Evolutionary conservation across 2,329 filamentous ascomycete genomes (phyloP).

Genomic region (Annulohypoxylon truncatum): DNA sequence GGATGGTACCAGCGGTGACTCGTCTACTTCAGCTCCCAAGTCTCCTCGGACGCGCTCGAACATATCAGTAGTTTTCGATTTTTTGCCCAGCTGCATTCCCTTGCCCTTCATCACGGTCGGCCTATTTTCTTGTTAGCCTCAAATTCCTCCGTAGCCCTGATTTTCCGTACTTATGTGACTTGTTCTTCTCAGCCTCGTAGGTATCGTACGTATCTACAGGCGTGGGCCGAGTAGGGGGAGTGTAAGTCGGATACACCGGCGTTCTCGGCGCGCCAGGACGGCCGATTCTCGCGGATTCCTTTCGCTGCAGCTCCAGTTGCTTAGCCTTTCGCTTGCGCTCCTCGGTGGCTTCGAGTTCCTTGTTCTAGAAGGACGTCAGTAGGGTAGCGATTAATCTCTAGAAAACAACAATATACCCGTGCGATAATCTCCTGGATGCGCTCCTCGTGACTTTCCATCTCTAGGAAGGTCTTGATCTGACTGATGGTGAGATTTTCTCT

Average conservation of each 20-base stretch:
- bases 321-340: conserved; percentile 99
- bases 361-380: conserved; percentile 74
- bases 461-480: conserved; percentile 99
- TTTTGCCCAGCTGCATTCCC: conserved; percentile 99
- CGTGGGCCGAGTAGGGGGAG: conserved; percentile 78
- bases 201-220: conserved; percentile 87
- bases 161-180: conserved; percentile 77
- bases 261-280: conserved; percentile 75
- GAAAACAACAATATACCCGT: conserved; percentile 65
- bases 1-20: conserved; percentile 74
- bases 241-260: conserved; percentile 90
- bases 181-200: conserved; percentile 98
- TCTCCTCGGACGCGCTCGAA: conserved; percentile 95
- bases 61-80: conserved; percentile 97
- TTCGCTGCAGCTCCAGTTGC: conserved; percentile 98
- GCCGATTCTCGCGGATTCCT: conserved; percentile 86
- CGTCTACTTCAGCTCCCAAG: conserved; percentile 86
- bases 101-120: conserved; percentile 83
- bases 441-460: conserved; percentile 99
- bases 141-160: neutral
- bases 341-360: conserved; percentile 97
- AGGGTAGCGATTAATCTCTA: conserved; percentile 19
- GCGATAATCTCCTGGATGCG: conserved; percentile 98
- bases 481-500: conserved; percentile 94
- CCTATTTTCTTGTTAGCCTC: conserved; percentile 53